Percentiles rank a stretch among this genome's conserved stretches.
Conservation (phyloP, 495 filamentous ascomycete genomes). For the Diplogelasinospora grovesii region DNA sequence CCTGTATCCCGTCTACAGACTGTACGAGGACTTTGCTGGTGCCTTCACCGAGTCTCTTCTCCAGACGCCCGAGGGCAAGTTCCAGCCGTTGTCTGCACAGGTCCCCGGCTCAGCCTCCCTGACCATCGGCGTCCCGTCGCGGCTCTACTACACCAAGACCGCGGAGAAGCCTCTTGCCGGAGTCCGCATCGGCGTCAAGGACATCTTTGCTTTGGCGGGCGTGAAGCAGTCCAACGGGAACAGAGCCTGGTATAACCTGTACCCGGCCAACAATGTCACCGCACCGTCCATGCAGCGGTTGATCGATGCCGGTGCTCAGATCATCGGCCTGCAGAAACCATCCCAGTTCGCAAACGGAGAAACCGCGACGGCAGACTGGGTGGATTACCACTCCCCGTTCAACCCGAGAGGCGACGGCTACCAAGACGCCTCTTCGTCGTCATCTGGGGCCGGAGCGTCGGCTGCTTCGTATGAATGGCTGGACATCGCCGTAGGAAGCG, state of each 20-base stretch:
- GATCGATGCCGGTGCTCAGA: slow-evolving; percentile 51
- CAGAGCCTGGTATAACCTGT: slow-evolving; percentile 49
- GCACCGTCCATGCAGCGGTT: slow-evolving; percentile 47
- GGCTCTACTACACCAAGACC: slow-evolving; percentile 45
- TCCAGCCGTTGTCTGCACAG: slow-evolving; percentile 31
- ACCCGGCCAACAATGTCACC: slow-evolving; percentile 38
- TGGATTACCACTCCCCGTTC: slow-evolving; percentile 46
- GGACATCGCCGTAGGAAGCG: slow-evolving; percentile 44
- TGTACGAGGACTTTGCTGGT: slow-evolving; percentile 36
- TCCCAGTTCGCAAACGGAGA: slow-evolving; percentile 55
- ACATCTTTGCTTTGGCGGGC: slow-evolving; percentile 53
- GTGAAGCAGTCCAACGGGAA: slow-evolving; percentile 49
- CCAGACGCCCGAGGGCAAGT: slow-evolving; percentile 30
- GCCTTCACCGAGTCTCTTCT: slow-evolving; percentile 32
- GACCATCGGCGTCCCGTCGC: slow-evolving; percentile 43
- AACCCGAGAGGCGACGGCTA: slow-evolving; percentile 56
- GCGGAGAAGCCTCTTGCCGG: slow-evolving; percentile 39
- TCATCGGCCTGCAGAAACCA: slow-evolving; percentile 55
- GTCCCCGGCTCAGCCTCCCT: slow-evolving; percentile 20
- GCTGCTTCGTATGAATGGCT: slow-evolving; percentile 50
- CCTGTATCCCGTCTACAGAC: slow-evolving; percentile 33
- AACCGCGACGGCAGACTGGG: slow-evolving; percentile 47
- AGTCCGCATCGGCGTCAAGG: slow-evolving; percentile 54
- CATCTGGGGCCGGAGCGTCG: slow-evolving; percentile 41
- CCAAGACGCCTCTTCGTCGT: slow-evolving; percentile 40